A percentile compares a stretch with the other conserved stretches of the same genome.
phyloP scores from a whole-genome alignment of 192 early-diverging fungal genomes.

The Podila verticillata region DNA sequence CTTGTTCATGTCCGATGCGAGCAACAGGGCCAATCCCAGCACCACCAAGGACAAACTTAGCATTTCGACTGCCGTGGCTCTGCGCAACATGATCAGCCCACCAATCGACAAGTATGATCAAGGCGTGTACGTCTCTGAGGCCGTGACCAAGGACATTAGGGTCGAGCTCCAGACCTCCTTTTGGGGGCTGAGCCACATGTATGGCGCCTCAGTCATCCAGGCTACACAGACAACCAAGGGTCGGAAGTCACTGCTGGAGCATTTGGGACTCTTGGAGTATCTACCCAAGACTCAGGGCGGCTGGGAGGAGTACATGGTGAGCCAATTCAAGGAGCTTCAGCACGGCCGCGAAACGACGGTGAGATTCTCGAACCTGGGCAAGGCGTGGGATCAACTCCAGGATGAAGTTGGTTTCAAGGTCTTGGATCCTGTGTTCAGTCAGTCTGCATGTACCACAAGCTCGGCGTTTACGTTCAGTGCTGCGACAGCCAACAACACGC shows the following conservation, averaged over 20 bases:
- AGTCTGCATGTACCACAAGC: neutral
- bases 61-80: conserved; percentile 7
- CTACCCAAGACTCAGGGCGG: conserved; percentile 12
- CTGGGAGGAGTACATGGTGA: conserved; percentile 21
- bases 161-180: conserved; percentile 13
- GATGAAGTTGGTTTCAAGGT: conserved; percentile 5
- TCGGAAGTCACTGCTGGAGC: neutral
- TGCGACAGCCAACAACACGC: conserved; percentile 24
- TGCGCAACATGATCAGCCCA: conserved; percentile 16
- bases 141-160: conserved; percentile 14
- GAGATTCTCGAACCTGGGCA: conserved; percentile 30
- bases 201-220: conserved; percentile 8
- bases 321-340: conserved; percentile 26
- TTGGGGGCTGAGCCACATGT: conserved; percentile 18
- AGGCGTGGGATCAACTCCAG: conserved; percentile 12
- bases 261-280: conserved; percentile 18
- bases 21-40: neutral
- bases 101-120: conserved; percentile 9
- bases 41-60: conserved; percentile 21
- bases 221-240: conserved; percentile 9
- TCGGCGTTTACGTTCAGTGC: conserved; percentile 17
- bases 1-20: conserved; percentile 19
- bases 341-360: conserved; percentile 25
- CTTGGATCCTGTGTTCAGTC: conserved; percentile 19
- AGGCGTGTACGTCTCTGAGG: conserved; percentile 19